Base-by-base conservation (phyloP, 2,329 filamentous ascomycete genomes). In the Pyrenochaeta sp. region DNA sequence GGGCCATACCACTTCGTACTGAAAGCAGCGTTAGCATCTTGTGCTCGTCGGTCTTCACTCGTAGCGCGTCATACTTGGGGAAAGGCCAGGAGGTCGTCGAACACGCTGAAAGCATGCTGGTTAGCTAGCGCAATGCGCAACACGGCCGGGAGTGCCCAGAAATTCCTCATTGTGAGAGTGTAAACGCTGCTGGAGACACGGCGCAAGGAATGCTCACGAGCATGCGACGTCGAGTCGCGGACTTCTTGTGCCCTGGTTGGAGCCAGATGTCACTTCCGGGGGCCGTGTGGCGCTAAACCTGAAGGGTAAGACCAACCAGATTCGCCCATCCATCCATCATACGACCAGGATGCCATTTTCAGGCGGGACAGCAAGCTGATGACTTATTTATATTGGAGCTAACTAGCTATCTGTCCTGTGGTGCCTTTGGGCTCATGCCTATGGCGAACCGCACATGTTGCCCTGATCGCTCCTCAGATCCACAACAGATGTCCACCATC, bases 41-140 rank as follows among this genome's bases (percentile, higher is more conserved):
- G 32, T 52, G 30, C 27, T 28, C 10, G 5, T 19, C 7, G 15
- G 28, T 28, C 22, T 13, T 42, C 4, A 1, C 12, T 9, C 10
- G 49, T 24, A 54, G 53, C 49, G 56, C 50, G 61, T 60, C 82
- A 63, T 82, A 94, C 91, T 85, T 95, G 92, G 10, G 93, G 93
- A 78, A 90, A 92, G 19, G 92, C 92, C 55, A 96, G 84, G 50
- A 97, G 78, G 75, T 97, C 93, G 73, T 96, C 92, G 71, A 95
- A 89, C 55, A 96, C 91, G 79, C 90, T 96, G 81, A 97, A 97
- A 22, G 83, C 79, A 65, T 84, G 84, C 68, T 85, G 84, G 68
- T 78, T 85, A 46, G 83, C 85, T 57, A 84, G 76, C 53, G 79
- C 80, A 48, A 82, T 72, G 58, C 80, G 80, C 63, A 83, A 61